These are phyloP conservation scores for Suillus clintonianus DNA, from an alignment of 768 basidiomycete genomes.

Conservation along the genomic window DNA sequence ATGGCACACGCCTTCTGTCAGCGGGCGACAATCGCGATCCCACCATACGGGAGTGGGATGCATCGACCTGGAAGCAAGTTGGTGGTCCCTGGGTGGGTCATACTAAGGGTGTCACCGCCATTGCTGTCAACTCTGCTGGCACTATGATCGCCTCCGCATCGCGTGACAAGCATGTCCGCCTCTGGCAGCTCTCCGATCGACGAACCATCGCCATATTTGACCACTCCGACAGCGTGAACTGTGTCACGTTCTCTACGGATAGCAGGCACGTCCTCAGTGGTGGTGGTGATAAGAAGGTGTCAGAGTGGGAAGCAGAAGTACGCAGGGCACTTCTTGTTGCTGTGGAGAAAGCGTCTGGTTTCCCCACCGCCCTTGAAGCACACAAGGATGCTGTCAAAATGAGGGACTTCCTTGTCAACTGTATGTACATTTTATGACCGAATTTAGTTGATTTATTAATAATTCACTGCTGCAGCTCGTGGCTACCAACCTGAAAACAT, in stretches of 20 bases:
- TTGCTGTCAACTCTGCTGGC: too few relatives aligned
- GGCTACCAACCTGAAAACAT: neutral
- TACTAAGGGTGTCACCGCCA: too few relatives aligned
- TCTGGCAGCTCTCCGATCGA: too few relatives aligned
- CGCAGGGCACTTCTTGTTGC: conserved; percentile 7
- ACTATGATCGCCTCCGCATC: too few relatives aligned
- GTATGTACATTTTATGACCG: neutral
- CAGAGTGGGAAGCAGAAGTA: neutral
- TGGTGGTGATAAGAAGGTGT: neutral
- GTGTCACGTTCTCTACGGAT: neutral
- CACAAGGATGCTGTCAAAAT: conserved; percentile 1
- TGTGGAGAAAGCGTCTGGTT: neutral
- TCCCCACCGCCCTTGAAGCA: neutral
- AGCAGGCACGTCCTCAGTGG: neutral
- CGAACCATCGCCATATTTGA: neutral
- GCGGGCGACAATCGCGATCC: too few relatives aligned
- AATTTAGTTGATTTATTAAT: too few relatives aligned
- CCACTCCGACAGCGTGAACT: neutral
- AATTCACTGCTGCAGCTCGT: neutral
- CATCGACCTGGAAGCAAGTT: too few relatives aligned
- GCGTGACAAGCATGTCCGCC: too few relatives aligned
- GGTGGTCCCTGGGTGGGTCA: too few relatives aligned
- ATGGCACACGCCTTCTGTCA: too few relatives aligned
- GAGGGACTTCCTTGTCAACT: neutral
- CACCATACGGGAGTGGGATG: too few relatives aligned